Base-by-base conservation (phyloP, 192 early-diverging fungal genomes). In the Mortierella antarctica region DNA sequence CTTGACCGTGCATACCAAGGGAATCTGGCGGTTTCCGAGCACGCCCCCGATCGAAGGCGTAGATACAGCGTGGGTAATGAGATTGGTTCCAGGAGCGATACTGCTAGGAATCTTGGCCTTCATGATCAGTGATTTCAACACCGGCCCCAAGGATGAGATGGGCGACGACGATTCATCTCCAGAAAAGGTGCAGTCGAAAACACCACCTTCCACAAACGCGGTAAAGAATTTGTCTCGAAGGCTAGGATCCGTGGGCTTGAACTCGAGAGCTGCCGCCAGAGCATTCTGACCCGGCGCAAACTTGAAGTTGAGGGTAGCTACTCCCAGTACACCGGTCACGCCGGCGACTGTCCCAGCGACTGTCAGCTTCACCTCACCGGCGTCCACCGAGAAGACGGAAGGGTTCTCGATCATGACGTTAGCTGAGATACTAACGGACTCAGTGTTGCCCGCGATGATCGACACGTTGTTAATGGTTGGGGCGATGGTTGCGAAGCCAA, bases 331-430 rank as follows among this genome's bases (percentile, higher is more conserved):
- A 1, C 65, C 74, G 39, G 54, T 52, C 67, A 70, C 23, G 5
- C 74, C 74, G 2, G 41, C 56, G n/a, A 51, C 68, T 13, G 67
- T 70, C 7, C 74, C 74, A 13, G 62, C 65, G 17, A 78, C 65
- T 18, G 57, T 61, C 15, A 78, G 54, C 23, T 50, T 78, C 1
- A 78, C 61, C 53, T 61, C 57, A 55, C 74, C 74, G 17, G 67
- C 74, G 55, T 78, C 74, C 23, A 78, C 67, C 1, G 67, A 53
- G 45, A 78, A 78, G 57, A 78, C 70, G 11, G 74, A 78, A 8
- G 74, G 74, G 53, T 78, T 78, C 62, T 70, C 55, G 51, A 78
- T 78, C 21, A 48, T 62, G 13, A 78, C 74, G 9, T 70, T 70
- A 11, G 62, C 74, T 51, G 47, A 45, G n/a, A 78, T 67, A 11